Base-by-base conservation (phyloP, 75 land plant species). In the Cunninghamia lanceolata region DNA sequence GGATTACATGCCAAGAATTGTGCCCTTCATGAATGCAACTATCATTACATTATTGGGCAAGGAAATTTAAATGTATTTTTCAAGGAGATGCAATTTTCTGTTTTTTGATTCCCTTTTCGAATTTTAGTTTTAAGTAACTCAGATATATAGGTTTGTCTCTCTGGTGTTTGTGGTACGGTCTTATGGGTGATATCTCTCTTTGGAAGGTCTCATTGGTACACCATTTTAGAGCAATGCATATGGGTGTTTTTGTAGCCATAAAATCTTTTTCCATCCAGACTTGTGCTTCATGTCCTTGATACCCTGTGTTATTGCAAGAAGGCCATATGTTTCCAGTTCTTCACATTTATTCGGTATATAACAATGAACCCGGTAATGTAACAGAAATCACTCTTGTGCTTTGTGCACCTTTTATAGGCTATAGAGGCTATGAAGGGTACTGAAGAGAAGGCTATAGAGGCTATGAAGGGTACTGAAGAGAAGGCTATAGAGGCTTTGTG, bases 401-500 rank as follows among this genome's bases (percentile, higher is more conserved):
- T 75, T 15, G 42, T 75, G 78, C 42, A 75, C 78, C 40, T 75
- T 42, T 78, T 78, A 40, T 25, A 39, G 46, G 46, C 81, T 78
- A 19, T 38, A 78, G 45, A 78, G 9, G 46, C 81, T 78, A 25
- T 78, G 45, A 78, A 40, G 46, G 25, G 28, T 78, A 78, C 36
- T 78, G 28, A 40, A 39, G 19, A 78, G 43, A 78, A 78, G 17
- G 46, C 81, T 78, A 19, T 38, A 78, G 45, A 78, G 9, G 46
- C 81, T 78, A 25, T 78, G 45, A 78, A 40, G 46, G 25, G 28
- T 78, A 78, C 36, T 78, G 28, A 40, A 39, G 19, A 78, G 43
- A 78, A 78, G 17, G 46, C 81, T 78, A 19, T 38, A 78, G 45
- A 78, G 9, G 46, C 81, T 78, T n/a, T n/a, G n/a, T n/a, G n/a